Evolutionary conservation across 1,284 basidiomycete genomes (phyloP), one percentile per base, ranked within the genome.

Genomic region (Malassezia obtusa): DNA sequence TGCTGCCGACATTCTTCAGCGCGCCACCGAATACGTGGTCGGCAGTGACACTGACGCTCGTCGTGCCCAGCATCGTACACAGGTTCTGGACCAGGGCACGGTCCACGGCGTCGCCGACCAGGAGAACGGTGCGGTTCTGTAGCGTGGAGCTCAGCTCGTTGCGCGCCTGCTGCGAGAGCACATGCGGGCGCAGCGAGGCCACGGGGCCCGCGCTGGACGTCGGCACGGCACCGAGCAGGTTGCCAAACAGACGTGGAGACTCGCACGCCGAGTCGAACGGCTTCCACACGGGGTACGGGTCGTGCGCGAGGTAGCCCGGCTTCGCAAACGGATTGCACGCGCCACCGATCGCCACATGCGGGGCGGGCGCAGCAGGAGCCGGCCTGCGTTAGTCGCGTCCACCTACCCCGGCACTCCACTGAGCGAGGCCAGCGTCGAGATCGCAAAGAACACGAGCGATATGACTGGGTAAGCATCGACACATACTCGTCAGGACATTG

Each of bases 21-120:
- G 60, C 56, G 26, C 50, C 57, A 17, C 67, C 67, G 65, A 65
- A 71, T 1, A 61, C 61, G 52, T 77, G 75, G 26, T 51, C 46
- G 26, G 63, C 64, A 40, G 75, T 66, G 10, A 77, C 62, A 11
- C 65, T 48, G 47, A 70, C 65, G 8, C 60, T 55, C 37, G 68
- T 63, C 49, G 66, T 62, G 2, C 75, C 75, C 30, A 75, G 57
- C 21, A 77, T 57, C 6, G 58, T 49, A 62, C 76, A 77, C 38
- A 77, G 74, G 60, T 75, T 67, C 43, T 68, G 61, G 21, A 76
- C 70, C 40, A 75, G 67, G 43, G 73, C 59, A 10, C 72, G 62
- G 50, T 75, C 75, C 36, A 75, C 70, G 30, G 57, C 60, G 50
- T 77, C 76, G 14, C 76, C 76, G 26, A 77, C 65, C 31, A 76